These are phyloP conservation scores for Sugiyamaella paludigena DNA, from an alignment of 1,139 yeast genomes.

Conservation along the genomic window DNA sequence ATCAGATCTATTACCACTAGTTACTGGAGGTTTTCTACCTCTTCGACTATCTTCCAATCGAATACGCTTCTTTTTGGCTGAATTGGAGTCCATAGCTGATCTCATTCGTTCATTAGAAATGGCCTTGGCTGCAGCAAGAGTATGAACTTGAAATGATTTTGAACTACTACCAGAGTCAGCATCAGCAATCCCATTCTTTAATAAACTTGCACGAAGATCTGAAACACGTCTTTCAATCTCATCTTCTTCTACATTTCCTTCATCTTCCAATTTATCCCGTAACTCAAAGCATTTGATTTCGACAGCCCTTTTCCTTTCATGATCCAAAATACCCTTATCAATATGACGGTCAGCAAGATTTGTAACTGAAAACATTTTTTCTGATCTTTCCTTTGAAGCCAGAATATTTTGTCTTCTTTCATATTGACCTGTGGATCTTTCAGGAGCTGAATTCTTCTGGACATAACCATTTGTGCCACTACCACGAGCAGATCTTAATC, in stretches of 20 bases:
- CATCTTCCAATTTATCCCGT: constrained; percentile 55
- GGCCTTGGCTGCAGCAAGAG: constrained; percentile 23
- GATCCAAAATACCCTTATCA: constrained; percentile 45
- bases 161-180: background rate
- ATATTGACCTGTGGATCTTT: constrained; percentile 38
- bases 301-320: constrained; percentile 48
- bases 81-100: constrained; percentile 14
- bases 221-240: constrained; percentile 36
- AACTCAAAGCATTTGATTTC: constrained; percentile 57
- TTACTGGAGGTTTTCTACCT: too few species aligned
- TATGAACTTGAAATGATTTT: constrained; percentile 25
- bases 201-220: constrained; percentile 30
- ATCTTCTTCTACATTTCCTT: constrained; percentile 36
- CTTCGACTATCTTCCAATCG: too few species aligned
- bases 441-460: constrained; percentile 48
- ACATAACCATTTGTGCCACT: constrained; percentile 72
- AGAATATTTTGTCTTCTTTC: constrained; percentile 37
- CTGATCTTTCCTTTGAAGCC: constrained; percentile 21
- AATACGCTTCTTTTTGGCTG: background rate
- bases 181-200: background rate
- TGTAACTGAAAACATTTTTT: constrained; percentile 24
- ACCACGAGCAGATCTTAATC: constrained; percentile 63
- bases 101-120: constrained; percentile 23
- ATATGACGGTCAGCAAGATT: constrained; percentile 30
- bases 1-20: too few species aligned